Base-by-base conservation (phyloP, 805 yeast species). In the Kazachstania kunashirensis region DNA sequence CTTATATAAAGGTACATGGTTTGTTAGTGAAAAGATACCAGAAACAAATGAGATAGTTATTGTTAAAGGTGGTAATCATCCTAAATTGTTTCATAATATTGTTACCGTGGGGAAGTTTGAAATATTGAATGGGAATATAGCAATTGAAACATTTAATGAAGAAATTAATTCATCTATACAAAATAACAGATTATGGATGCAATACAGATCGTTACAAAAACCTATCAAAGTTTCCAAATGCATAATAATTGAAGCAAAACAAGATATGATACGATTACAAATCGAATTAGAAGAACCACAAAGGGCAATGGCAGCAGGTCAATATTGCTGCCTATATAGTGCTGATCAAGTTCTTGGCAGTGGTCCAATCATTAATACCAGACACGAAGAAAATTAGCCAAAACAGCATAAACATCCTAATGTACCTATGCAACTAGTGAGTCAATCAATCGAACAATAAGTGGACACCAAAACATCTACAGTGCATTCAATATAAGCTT, bases 231-330 rank as follows among this genome's bases (percentile, higher is more conserved):
- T 80, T 0, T 36, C 45, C 8, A 37, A 45, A 4, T 41, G 59
- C 15, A 15, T 14, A 13, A 3, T 38, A 41, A 1, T 40, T 61
- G 0, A 34, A 34, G 5, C 34, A 35, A 9, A 3, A 37, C 38
- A 11, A 46, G 48, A 3, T n/a, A 45, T 38, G 2, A 37, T 19
- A 6, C 26, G 32, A 1, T 16, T 68, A 2, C 38, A 41, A 2
- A 54, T 84, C 6, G 45, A 47, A 16, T 62, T 88, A 21, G 40
- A 44, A 0, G 59, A 65, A 1, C 56, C 63, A 21, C 72, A 73
- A 24, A 61, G 85, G 33, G 96, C 95, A 0, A 73, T 92, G 52
- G 88, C 96, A 0, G 84, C 88, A 0, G 98, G 97, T 0, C 98
- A 89, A 55, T 78, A 73, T 46, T 60, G 85, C 13, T 94, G 83